Evolutionary conservation across 495 filamentous ascomycete species (phyloP), one percentile per base, ranked within the genome.

Genomic region (Hyaloscypha finlandica): DNA sequence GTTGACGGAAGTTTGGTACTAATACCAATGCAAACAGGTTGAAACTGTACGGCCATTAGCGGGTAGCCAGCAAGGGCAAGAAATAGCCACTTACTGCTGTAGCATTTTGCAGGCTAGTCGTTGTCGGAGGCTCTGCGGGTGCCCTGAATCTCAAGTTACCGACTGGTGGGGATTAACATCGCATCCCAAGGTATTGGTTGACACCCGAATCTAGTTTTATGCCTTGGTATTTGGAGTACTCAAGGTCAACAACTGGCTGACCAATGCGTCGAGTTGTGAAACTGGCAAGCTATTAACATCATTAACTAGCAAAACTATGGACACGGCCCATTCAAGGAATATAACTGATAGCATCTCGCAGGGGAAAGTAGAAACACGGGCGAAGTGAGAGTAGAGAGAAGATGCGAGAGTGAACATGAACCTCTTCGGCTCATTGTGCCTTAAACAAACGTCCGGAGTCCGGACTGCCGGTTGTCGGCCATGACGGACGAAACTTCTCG

Each of bases 121-220:
- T 60, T 6, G 19, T 52, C n/a, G 53, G 33, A 22, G 69, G 73
- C 3, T 60, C 29, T 11, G 76, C 56, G 2, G 85, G 84, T 19
- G 81, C 79, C 37, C 75, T 73, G 68, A 85, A 88, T 33, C 85
- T 77, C 8, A 85, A 71, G 63, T 84, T 70, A 19, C 81, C 83
- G 9, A 84, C 29, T 16, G 86, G 86, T 6, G 86, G 84, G 30
- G 83, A 80, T 14, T 84, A 84, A 74, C 82, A 89, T 45, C 86
- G 81, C 70, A 89, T 87, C 76, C 78, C 76, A 2, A 83, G 77
- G 20, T 73, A 78, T 16, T 75, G 77, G 2, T 71, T 65, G 5
- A 78, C 58, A 1, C 58, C 67, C 6, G 54, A 32, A 32, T 77
- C 77, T 9, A 78, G 71, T 0, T 67, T 61, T 37, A 65, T 66